Percentiles rank a stretch among this genome's conserved stretches.
Conservation (phyloP, 306 rosid species). For the Gynostemma pentaphyllum region DNA sequence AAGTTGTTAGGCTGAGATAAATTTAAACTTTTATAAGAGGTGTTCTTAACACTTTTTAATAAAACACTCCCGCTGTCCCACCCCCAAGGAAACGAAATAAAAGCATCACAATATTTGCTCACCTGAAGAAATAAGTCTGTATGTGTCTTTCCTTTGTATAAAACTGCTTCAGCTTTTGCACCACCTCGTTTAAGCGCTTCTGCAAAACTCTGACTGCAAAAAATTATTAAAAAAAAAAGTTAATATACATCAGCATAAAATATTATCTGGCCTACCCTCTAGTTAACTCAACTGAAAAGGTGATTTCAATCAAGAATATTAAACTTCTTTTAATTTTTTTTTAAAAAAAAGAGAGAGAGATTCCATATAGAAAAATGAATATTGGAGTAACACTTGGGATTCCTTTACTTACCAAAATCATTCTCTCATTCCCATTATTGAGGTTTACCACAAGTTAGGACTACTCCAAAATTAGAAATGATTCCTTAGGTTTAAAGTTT, state of each 20-base stretch:
- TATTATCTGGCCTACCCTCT: not conserved
- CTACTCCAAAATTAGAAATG: too few relatives aligned
- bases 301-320: not conserved
- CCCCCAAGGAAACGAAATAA: not conserved
- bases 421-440: too few relatives aligned
- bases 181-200: constrained; percentile 67
- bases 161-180: constrained; percentile 55
- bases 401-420: too few relatives aligned
- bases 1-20: too few relatives aligned
- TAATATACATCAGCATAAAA: not conserved
- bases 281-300: not conserved
- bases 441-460: too few relatives aligned
- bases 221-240: constrained; percentile 6
- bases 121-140: constrained; percentile 97
- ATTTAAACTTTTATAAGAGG: too few relatives aligned
- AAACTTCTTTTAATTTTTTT: not conserved
- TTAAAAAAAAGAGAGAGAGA: not conserved
- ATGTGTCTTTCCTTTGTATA: constrained; percentile 78
- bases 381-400: not conserved
- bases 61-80: too few relatives aligned
- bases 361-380: not conserved
- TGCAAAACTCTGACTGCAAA: constrained; percentile 56
- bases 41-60: too few relatives aligned
- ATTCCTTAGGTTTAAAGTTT: too few relatives aligned
- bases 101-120: not conserved